Evolutionary conservation across 352 stramenopile genomes (phyloP).

Genomic region (Globisporangium perplexum): DNA sequence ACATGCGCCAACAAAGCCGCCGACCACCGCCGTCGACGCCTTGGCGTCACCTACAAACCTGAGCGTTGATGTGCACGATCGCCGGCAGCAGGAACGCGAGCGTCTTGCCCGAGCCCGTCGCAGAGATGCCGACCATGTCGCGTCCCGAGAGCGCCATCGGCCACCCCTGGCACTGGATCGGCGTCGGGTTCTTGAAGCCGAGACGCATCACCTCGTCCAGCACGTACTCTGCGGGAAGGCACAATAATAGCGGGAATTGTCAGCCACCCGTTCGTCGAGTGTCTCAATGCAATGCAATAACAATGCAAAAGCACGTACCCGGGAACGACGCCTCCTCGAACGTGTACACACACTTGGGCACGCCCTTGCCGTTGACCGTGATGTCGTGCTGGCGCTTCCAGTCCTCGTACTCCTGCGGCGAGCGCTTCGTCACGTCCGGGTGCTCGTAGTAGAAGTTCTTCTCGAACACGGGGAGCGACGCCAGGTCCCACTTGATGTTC

Average conservation of each 20-base stretch:
- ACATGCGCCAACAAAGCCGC: background rate
- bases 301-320: no score
- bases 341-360: slow-evolving; percentile 97
- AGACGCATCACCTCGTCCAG: slow-evolving; percentile 96
- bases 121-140: slow-evolving; percentile 98
- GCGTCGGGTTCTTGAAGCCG: slow-evolving; percentile 94
- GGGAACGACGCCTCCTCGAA: slow-evolving; percentile 93
- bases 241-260: no score
- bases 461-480: slow-evolving; percentile 94
- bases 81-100: slow-evolving; percentile 98
- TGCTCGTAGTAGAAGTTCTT: slow-evolving; percentile 99
- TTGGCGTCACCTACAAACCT: slow-evolving; percentile 85
- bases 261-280: background rate
- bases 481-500: slow-evolving; percentile 95
- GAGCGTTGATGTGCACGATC: slow-evolving; percentile 99
- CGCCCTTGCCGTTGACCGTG: slow-evolving; percentile 91
- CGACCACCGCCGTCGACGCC: background rate
- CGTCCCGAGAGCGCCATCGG: slow-evolving; percentile 97
- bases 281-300: no score
- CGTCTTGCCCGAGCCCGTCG: slow-evolving; percentile 97
- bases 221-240: slow-evolving; percentile 97
- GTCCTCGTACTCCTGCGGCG: slow-evolving; percentile 85
- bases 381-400: slow-evolving; percentile 95
- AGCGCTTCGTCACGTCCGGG: slow-evolving; percentile 92
- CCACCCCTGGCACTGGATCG: slow-evolving; percentile 94